A percentile compares a stretch with the other conserved stretches of the same genome.
These are phyloP conservation scores for Candida dendrica DNA, from an alignment of 805 yeast species.

Conservation along the genomic window DNA sequence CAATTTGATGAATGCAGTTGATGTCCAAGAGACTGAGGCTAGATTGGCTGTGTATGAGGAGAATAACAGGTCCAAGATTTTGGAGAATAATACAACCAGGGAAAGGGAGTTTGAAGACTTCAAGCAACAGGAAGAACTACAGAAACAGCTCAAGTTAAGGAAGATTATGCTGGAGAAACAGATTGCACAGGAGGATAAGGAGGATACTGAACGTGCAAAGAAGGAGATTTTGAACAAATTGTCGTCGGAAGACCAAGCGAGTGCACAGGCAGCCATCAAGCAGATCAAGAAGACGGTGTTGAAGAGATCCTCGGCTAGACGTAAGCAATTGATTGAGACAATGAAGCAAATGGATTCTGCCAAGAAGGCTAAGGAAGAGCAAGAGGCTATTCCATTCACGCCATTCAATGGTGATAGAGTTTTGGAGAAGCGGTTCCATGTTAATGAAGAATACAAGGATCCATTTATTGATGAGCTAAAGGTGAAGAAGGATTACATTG, in stretches of 20 bases:
- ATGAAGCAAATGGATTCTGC: conserved; percentile 28
- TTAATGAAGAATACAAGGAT: conserved; percentile 47
- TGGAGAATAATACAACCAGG: conserved; percentile 66
- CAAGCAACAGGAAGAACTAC: conserved; percentile 57
- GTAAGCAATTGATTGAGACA: conserved; percentile 39
- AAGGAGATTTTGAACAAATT: conserved; percentile 49
- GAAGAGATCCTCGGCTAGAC: conserved; percentile 59
- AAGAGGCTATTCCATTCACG: conserved; percentile 64
- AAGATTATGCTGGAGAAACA: conserved; percentile 51
- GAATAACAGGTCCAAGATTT: conserved; percentile 66
- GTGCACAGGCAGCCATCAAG: conserved; percentile 41
- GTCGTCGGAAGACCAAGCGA: conserved; percentile 25
- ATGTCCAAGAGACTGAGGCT: conserved; percentile 61
- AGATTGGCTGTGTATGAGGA: conserved; percentile 62
- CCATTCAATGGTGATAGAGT: conserved; percentile 92
- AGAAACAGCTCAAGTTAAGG: conserved; percentile 53
- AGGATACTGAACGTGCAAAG: conserved; percentile 48
- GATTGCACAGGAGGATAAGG: conserved; percentile 50
- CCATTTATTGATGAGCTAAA: conserved; percentile 50
- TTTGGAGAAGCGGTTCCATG: conserved; percentile 39
- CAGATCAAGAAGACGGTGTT: conserved; percentile 45
- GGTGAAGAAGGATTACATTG: conserved; percentile 59
- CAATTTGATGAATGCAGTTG: conserved; percentile 64
- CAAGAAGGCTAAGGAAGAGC: conserved; percentile 25
- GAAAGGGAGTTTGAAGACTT: conserved; percentile 65